Evolutionary conservation across 1,284 basidiomycete species (phyloP).

Genomic region (Tausonia pullulans): DNA sequence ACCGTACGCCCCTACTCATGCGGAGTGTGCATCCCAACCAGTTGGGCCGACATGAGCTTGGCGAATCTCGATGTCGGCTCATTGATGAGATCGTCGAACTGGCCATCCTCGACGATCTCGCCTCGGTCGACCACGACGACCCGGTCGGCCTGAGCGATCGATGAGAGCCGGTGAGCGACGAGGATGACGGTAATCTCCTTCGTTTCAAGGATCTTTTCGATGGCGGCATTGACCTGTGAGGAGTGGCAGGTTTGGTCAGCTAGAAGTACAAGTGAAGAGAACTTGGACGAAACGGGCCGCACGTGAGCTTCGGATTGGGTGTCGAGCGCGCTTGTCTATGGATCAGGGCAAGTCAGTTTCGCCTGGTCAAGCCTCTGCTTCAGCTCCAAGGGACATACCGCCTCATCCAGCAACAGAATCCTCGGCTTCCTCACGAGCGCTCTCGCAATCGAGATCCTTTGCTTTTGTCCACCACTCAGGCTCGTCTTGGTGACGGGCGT

Average conservation of each 20-base stretch:
- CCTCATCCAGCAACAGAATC: slow-evolving; percentile 37
- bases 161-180: slow-evolving; percentile 40
- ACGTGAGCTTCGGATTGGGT: slow-evolving; percentile 31
- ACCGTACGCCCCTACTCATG: background rate
- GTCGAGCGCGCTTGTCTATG: slow-evolving; percentile 24
- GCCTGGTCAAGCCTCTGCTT: too few species aligned
- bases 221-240: slow-evolving; percentile 35
- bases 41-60: slow-evolving; percentile 14
- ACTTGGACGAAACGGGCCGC: background rate
- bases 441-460: slow-evolving; percentile 41
- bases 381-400: slow-evolving; percentile 5
- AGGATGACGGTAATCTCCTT: slow-evolving; percentile 41
- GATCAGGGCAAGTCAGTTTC: background rate
- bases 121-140: slow-evolving; percentile 40
- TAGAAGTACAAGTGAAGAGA: slow-evolving; percentile 22
- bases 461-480: slow-evolving; percentile 38
- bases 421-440: slow-evolving; percentile 39
- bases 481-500: slow-evolving; percentile 32
- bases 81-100: slow-evolving; percentile 35
- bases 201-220: slow-evolving; percentile 35
- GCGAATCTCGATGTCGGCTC: slow-evolving; percentile 7
- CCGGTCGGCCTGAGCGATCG: slow-evolving; percentile 38
- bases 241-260: background rate
- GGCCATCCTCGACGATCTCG: slow-evolving; percentile 37
- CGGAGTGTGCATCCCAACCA: background rate